Evolutionary conservation across 2,329 filamentous ascomycete genomes (phyloP).

Genomic region (Chaetomium globosum): DNA sequence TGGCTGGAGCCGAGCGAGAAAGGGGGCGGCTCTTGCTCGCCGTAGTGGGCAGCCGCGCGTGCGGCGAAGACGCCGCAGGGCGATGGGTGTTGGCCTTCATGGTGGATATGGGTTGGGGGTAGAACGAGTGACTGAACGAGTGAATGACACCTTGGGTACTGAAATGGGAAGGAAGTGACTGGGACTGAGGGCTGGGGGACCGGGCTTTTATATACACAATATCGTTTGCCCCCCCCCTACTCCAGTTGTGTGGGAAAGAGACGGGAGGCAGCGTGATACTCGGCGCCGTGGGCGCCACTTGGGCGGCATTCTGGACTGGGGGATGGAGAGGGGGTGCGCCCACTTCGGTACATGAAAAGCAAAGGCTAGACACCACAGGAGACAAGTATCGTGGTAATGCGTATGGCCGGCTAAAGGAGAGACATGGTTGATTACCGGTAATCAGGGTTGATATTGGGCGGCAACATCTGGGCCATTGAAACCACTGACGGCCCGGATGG

Average conservation of each 20-base stretch:
- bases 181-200: not conserved
- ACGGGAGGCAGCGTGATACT: conserved; percentile 9
- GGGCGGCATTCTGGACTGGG: not conserved
- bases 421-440: conserved; percentile 25
- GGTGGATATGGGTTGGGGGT: conserved; percentile 8
- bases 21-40: conserved; percentile 6
- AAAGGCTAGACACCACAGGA: conserved; percentile 3
- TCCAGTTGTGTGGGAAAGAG: not conserved
- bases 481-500: conserved; percentile 13
- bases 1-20: conserved; percentile 26
- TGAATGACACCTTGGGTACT: conserved; percentile 35
- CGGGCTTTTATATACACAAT: conserved; percentile 17
- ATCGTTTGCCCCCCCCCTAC: not conserved
- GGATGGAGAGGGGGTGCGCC: conserved; percentile 1
- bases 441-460: conserved; percentile 30
- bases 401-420: conserved; percentile 32
- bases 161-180: conserved; percentile 19
- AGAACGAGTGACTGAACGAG: conserved; percentile 35
- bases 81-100: conserved; percentile 36
- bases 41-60: conserved; percentile 30
- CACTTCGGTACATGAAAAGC: not conserved
- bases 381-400: conserved; percentile 2
- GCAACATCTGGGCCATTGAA: conserved; percentile 12
- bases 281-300: conserved; percentile 4
- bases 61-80: conserved; percentile 35